Conservation (phyloP, 768 basidiomycete species). For the Chalciporus piperatus region DNA sequence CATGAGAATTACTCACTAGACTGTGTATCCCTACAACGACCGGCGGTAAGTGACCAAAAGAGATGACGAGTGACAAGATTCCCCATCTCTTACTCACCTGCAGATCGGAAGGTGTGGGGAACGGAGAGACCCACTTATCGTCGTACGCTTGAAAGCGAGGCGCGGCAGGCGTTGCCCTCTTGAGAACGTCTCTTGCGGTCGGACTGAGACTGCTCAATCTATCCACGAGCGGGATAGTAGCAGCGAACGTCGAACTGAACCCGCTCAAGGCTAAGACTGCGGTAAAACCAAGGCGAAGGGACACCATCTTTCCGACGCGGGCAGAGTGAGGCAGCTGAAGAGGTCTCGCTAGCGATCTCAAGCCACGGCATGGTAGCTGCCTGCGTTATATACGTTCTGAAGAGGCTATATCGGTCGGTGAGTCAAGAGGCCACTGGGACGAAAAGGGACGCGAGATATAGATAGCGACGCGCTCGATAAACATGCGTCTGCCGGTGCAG, state of each 20-base stretch:
- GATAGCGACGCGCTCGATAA: no score
- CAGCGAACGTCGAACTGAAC: constrained; percentile 1
- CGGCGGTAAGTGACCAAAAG: no score
- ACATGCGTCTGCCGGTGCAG: no score
- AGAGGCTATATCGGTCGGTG: no score
- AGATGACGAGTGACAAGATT: background rate
- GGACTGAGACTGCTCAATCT: constrained; percentile 12
- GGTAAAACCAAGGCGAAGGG: background rate
- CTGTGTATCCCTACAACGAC: constrained; percentile 27
- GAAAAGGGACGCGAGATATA: no score
- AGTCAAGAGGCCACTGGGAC: no score
- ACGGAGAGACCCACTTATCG: constrained; percentile 39
- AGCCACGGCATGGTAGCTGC: background rate
- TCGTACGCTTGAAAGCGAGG: constrained; percentile 46
- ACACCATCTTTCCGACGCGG: constrained; percentile 4
- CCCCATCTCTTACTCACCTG: constrained; percentile 27
- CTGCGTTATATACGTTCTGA: background rate
- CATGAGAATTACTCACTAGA: constrained; percentile 21
- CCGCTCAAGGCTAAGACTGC: constrained; percentile 1
- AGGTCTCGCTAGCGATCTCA: no score
- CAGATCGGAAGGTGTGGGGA: constrained; percentile 42
- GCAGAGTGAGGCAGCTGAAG: background rate
- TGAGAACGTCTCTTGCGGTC: constrained; percentile 9
- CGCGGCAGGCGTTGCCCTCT: constrained; percentile 32
- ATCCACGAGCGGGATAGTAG: constrained; percentile 6